Base-by-base conservation (phyloP, 2,329 filamentous ascomycete species). In the Calonectria pauciramosa region DNA sequence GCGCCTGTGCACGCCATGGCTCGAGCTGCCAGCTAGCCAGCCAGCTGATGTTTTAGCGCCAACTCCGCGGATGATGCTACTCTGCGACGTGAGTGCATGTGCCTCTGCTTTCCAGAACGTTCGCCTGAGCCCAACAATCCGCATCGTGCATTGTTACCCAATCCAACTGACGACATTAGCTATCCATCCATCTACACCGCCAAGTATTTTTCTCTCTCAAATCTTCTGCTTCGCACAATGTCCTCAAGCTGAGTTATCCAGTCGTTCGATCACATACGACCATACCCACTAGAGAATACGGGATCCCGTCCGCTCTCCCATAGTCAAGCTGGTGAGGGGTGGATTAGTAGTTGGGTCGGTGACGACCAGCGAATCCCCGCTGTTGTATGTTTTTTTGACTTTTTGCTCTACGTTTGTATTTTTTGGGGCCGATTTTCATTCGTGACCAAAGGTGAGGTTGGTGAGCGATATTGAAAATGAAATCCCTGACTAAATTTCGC, bases 291-390 rank as follows among this genome's bases (percentile, higher is more conserved):
- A 47, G 36, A 41, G 23, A 64, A 64, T 64, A 44, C 26, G 60
- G 60, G 36, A 64, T 64, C 60, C 36, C 60, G 60, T 64, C 60
- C 23, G 60, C 60, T 64, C 60, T 30, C 26, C 38, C 60, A 30
- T 28, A 47, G 60, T 64, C 60, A 64, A 64, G 60, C 60, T 47
- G 38, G 60, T 64, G 60, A 64, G 60, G 60, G 60, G 60, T 30
- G 41, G 38, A 65, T 26, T 34, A 65, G 60, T 65, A 65, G 36
- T 65, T 65, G 60, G 60, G 60, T 65, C 41, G 60, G 60, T 65
- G 60, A 65, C 41, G 60, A 47, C 38, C 28, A 47, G 28, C 41
- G 41, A 49, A 65, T 65, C 38, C 60, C 38, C 30, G 60, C 26
- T 65, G 60, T 47, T 65, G 20, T 63, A 38, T 49, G 38, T 65